A percentile compares a stretch with the other conserved stretches of the same genome.
Conservation (phyloP, 2,329 filamentous ascomycete genomes). For the Fusarium virguliforme region DNA sequence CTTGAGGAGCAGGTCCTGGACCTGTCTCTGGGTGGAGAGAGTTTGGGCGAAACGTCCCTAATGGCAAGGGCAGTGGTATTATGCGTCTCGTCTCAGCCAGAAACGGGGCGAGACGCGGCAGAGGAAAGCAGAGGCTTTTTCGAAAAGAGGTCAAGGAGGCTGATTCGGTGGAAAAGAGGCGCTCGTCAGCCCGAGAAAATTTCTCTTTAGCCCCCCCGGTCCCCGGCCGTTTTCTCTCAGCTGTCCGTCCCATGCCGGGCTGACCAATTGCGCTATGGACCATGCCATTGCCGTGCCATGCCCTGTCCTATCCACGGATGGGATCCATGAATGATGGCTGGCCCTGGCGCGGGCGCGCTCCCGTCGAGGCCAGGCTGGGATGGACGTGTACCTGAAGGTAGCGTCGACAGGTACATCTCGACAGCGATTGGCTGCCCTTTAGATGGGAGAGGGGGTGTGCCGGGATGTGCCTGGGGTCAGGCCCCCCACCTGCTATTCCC, state of each 20-base stretch:
- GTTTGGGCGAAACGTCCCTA: conserved; percentile 14
- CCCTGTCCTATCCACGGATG: conserved; percentile 10
- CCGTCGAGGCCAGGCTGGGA: conserved; percentile 22
- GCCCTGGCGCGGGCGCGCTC: conserved; percentile 18
- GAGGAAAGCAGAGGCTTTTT: conserved; percentile 10
- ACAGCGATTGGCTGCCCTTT: conserved; percentile 32
- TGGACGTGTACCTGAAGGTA: conserved; percentile 38
- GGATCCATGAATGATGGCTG: conserved; percentile 11
- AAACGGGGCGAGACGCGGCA: conserved; percentile 26
- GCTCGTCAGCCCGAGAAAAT: not conserved
- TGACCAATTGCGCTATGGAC: conserved; percentile 13
- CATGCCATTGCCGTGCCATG: conserved; percentile 13
- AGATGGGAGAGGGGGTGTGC: conserved; percentile 16
- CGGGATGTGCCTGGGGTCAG: conserved; percentile 24
- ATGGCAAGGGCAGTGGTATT: conserved; percentile 32
- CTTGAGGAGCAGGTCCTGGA: conserved; percentile 33
- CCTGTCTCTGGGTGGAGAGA: conserved; percentile 36
- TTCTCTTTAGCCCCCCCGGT: not conserved
- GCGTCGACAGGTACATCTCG: conserved; percentile 42
- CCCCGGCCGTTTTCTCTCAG: not conserved
- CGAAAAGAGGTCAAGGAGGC: conserved; percentile 11
- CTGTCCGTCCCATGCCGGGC: not conserved
- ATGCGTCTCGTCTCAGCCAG: conserved; percentile 38
- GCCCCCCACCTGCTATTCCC: conserved; percentile 34
- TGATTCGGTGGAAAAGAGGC: not conserved